A percentile compares a stretch with the other conserved stretches of the same genome.
phyloP scores from a whole-genome alignment of 495 filamentous ascomycete species.

The Podospora pseudopauciseta region DNA sequence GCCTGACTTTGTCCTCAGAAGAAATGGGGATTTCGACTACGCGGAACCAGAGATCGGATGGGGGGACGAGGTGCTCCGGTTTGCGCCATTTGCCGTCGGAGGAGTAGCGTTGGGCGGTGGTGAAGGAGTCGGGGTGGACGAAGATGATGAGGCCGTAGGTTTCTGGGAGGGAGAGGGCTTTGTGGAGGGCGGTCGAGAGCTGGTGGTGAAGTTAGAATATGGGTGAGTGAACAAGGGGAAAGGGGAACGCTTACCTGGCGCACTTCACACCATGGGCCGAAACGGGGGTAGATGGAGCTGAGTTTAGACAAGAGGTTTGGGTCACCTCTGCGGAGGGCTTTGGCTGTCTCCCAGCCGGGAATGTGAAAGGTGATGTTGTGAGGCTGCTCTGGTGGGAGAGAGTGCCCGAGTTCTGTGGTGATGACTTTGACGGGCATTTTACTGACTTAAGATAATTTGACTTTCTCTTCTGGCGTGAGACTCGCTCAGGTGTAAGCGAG shows the following conservation, averaged over 20 bases:
- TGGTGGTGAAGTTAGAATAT: background rate
- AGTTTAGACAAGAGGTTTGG: conserved; percentile 24
- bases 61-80: conserved; percentile 15
- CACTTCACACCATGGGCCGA: conserved; percentile 34
- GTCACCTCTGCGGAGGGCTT: conserved; percentile 35
- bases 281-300: conserved; percentile 43
- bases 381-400: conserved; percentile 40
- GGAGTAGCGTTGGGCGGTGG: conserved; percentile 22
- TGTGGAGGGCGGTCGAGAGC: conserved; percentile 30
- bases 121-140: conserved; percentile 24
- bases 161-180: conserved; percentile 22
- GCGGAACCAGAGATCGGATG: conserved; percentile 30
- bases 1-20: conserved; percentile 12
- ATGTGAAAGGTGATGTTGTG: conserved; percentile 41
- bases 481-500: background rate
- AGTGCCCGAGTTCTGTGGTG: conserved; percentile 35
- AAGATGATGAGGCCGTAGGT: conserved; percentile 33
- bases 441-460: background rate
- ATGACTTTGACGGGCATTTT: conserved; percentile 36
- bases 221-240: background rate
- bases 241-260: conserved; percentile 16
- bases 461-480: background rate
- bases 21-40: conserved; percentile 32
- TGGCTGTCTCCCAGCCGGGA: conserved; percentile 34
- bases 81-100: conserved; percentile 21